Base-by-base conservation (phyloP, 2,329 filamentous ascomycete genomes). In the Cladosporium sp. region DNA sequence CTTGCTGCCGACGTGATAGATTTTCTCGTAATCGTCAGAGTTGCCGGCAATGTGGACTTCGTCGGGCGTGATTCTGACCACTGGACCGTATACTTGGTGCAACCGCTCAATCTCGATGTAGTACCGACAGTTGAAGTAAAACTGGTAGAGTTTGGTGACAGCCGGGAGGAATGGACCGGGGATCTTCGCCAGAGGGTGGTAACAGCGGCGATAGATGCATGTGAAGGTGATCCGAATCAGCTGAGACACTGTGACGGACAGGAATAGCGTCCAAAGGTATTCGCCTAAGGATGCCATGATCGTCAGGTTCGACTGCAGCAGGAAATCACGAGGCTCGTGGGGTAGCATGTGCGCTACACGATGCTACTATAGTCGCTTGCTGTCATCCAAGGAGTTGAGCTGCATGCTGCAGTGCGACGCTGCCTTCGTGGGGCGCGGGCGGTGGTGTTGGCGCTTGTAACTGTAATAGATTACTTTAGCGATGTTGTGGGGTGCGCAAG, bases 161-260 rank as follows among this genome's bases (percentile, higher is more conserved):
- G 67, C 66, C 31, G 68, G 63, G 33, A 67, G 75, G 53, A 73
- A 73, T 1, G 78, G 78, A 28, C 78, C 78, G 3, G 78, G 78
- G 62, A 78, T 77, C 16, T 67, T 70, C 14, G 77, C 73, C 6
- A 79, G 74, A 11, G 78, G 78, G 66, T 80, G 78, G 21, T 78
- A 68, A 33, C 75, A 76, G 16, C 79, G 67, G 55, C 78, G 74
- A 68, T 80, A 79, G 64, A 77, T n/a, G 35, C 35, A 58, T 8
- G 33, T 58, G 2, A 10, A n/a, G 3, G 5, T n/a, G 14, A 40
- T 58, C 0, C 16, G 21, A 18, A 26, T 21, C 21, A 58, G 33
- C 31, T 33, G 31, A 3, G 10, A 33, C 31, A 33, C 31, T 4
- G 29, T 21, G 55, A 14, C 11, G 35, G 8, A 58, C 6, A 14